These are phyloP conservation scores for Kluyveromyces siamensis DNA, from an alignment of 805 yeast genomes.

Conservation along the genomic window DNA sequence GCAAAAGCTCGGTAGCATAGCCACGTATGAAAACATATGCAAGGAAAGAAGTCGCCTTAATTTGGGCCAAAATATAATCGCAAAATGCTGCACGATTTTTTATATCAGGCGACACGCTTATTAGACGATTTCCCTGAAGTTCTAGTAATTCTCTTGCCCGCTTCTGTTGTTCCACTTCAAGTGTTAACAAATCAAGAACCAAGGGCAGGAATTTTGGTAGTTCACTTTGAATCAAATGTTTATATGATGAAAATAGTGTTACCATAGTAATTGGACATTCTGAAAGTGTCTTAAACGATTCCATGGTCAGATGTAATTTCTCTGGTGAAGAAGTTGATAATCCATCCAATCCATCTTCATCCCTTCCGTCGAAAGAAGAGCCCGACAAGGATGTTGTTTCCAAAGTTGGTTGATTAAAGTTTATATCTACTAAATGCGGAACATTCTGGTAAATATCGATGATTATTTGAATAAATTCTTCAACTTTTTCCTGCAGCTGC, in stretches of 20 bases:
- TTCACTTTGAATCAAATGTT: slow-evolving; percentile 59
- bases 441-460: slow-evolving; percentile 70
- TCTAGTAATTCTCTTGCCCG: slow-evolving; percentile 52
- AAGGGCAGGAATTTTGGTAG: slow-evolving; percentile 74
- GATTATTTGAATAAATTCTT: slow-evolving; percentile 68
- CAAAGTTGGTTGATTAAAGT: slow-evolving; percentile 39
- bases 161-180: slow-evolving; percentile 78
- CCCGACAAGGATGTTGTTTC: slow-evolving; percentile 2
- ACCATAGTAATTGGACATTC: slow-evolving; percentile 98
- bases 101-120: slow-evolving; percentile 67
- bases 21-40: slow-evolving; percentile 89
- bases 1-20: slow-evolving; percentile 56
- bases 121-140: slow-evolving; percentile 47
- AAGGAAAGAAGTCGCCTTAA: slow-evolving; percentile 89
- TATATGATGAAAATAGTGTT: slow-evolving; percentile 79
- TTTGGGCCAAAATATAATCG: slow-evolving; percentile 87
- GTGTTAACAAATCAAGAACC: slow-evolving; percentile 59
- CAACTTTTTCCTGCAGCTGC: slow-evolving; percentile 58
- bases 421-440: slow-evolving; percentile 62
- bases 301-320: slow-evolving; percentile 56
- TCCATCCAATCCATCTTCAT: slow-evolving; percentile 5
- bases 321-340: slow-evolving; percentile 27
- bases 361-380: slow-evolving; percentile 3
- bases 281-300: slow-evolving; percentile 81
- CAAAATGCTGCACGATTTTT: slow-evolving; percentile 71